phyloP scores from a whole-genome alignment of 495 filamentous ascomycete genomes.

The Talaromyces wortmannii region DNA sequence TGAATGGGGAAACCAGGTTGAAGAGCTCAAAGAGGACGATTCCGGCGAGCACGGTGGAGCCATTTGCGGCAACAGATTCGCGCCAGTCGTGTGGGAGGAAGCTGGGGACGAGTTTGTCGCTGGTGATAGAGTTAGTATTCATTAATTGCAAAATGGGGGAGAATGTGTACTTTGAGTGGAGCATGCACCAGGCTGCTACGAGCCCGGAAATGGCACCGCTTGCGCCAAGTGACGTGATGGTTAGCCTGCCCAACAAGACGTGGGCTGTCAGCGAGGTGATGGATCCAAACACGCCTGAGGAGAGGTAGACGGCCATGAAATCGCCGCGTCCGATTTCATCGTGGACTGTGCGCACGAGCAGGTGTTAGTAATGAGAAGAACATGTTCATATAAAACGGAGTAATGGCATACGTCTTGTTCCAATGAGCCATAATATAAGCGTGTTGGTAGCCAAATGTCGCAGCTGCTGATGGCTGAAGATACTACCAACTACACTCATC shows the following conservation, averaged over 20 bases:
- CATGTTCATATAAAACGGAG: background rate
- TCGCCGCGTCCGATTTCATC: constrained; percentile 81
- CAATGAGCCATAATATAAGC: constrained; percentile 51
- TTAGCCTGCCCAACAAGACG: constrained; percentile 46
- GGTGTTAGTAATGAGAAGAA: background rate
- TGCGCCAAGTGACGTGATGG: constrained; percentile 58
- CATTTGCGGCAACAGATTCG: constrained; percentile 23
- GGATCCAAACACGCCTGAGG: constrained; percentile 59
- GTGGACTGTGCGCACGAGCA: constrained; percentile 44
- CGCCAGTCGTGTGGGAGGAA: constrained; percentile 33
- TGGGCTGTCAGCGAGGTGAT: constrained; percentile 52
- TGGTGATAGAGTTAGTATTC: constrained; percentile 7
- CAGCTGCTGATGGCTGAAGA: constrained; percentile 71
- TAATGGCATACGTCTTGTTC: constrained; percentile 41
- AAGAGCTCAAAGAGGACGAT: constrained; percentile 33
- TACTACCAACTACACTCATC: constrained; percentile 56
- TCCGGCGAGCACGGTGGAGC: constrained; percentile 27
- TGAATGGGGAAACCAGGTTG: constrained; percentile 22
- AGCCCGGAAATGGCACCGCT: constrained; percentile 68
- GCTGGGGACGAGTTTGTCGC: constrained; percentile 33
- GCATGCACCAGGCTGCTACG: constrained; percentile 59
- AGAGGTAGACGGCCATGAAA: constrained; percentile 74
- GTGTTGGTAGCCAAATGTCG: constrained; percentile 69
- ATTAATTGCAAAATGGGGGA: background rate
- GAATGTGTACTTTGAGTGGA: constrained; percentile 45